Percentiles rank a stretch among this genome's conserved stretches.
These are phyloP conservation scores for Filobasidium wieringae DNA, from an alignment of 768 basidiomycete genomes.

Conservation along the genomic window DNA sequence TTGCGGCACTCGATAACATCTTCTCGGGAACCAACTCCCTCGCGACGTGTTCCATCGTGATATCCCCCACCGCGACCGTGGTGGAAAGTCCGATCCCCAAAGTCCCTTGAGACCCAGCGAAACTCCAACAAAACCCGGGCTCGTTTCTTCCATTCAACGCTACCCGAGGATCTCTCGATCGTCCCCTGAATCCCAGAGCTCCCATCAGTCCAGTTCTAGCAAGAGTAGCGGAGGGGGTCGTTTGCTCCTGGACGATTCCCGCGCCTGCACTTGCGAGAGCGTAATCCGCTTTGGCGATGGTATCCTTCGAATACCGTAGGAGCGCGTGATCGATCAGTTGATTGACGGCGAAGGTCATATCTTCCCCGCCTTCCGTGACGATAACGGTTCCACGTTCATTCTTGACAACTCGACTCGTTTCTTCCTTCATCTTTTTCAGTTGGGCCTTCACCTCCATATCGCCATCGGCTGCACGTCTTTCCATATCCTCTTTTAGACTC, in stretches of 20 bases:
- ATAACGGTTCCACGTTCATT: slow-evolving; percentile 40
- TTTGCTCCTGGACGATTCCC: slow-evolving; percentile 65
- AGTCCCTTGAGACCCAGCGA: slow-evolving; percentile 63
- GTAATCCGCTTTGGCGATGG: slow-evolving; percentile 68
- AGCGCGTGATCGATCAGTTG: slow-evolving; percentile 68
- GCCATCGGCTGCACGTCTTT: background rate
- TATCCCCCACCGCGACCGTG: slow-evolving; percentile 48
- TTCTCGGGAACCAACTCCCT: slow-evolving; percentile 64
- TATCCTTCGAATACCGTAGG: slow-evolving; percentile 59
- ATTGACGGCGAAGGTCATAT: slow-evolving; percentile 56
- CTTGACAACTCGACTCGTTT: background rate
- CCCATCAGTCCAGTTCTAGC: slow-evolving; percentile 22
- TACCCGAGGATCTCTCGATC: slow-evolving; percentile 69
- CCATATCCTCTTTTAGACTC: background rate
- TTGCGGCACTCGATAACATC: slow-evolving; percentile 59
- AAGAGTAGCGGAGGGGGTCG: slow-evolving; percentile 64
- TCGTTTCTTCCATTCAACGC: slow-evolving; percentile 76
- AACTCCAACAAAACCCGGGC: slow-evolving; percentile 88
- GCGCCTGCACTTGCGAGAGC: slow-evolving; percentile 76
- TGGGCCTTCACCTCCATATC: background rate
- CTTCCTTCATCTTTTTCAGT: background rate
- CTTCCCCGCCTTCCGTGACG: slow-evolving; percentile 47
- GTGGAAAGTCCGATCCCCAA: slow-evolving; percentile 68
- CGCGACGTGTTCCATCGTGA: slow-evolving; percentile 82
- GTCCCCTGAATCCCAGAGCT: slow-evolving; percentile 42